phyloP scores from a whole-genome alignment of 495 filamentous ascomycete species.

The Hyphodiscus hymeniophilus region DNA sequence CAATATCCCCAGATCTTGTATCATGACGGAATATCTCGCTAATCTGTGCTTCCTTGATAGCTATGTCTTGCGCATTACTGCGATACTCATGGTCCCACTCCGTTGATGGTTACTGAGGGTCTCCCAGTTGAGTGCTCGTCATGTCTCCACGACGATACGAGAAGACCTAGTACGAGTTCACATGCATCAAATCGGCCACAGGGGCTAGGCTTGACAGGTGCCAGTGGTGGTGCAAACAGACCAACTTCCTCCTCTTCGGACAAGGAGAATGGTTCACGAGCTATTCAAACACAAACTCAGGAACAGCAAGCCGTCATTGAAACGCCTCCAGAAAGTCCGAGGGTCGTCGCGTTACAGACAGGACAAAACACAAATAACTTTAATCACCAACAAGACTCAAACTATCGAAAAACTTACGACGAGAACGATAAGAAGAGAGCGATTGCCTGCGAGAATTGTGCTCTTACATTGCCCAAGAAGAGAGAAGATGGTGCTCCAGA shows the following conservation, averaged over 20 bases:
- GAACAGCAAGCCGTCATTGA: constrained; percentile 25
- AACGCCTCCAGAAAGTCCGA: constrained; percentile 57
- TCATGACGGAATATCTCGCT: neutral
- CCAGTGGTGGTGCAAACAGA: constrained; percentile 3
- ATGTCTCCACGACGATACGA: constrained; percentile 49
- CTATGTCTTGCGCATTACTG: constrained; percentile 95
- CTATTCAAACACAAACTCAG: neutral
- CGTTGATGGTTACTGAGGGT: constrained; percentile 89
- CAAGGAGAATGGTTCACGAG: constrained; percentile 16
- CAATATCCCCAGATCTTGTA: neutral
- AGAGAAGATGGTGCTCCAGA: constrained; percentile 26
- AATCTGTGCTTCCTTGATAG: constrained; percentile 34
- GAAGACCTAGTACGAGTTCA: constrained; percentile 18
- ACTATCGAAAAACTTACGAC: constrained; percentile 45
- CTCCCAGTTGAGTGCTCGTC: constrained; percentile 67
- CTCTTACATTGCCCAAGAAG: constrained; percentile 48
- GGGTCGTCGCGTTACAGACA: constrained; percentile 23
- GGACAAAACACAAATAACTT: constrained; percentile 21
- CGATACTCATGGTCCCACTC: constrained; percentile 90
- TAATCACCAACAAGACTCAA: constrained; percentile 36
- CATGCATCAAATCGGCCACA: constrained; percentile 13
- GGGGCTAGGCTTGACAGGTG: neutral
- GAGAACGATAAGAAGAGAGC: constrained; percentile 46
- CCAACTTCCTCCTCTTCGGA: constrained; percentile 20
- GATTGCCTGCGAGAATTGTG: constrained; percentile 53